Evolutionary conservation across 352 stramenopile genomes (phyloP), one percentile per base, ranked within the genome.

Genomic region (Pythium vanterpoolii): DNA sequence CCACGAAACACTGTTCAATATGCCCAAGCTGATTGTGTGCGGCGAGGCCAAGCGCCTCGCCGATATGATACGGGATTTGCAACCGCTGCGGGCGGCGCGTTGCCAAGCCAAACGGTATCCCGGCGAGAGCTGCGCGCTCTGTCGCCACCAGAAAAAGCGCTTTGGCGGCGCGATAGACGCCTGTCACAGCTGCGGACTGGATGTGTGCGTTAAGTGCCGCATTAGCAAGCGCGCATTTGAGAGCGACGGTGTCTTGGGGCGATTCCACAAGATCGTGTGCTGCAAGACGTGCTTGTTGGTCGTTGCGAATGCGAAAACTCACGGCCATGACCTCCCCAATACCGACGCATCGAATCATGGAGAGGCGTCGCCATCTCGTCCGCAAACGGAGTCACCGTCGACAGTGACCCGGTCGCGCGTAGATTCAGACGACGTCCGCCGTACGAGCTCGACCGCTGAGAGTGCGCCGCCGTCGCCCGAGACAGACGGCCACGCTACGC

Each of bases 151-250:
- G 36, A 73, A 68, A 42, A 73, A 73, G 49, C 38, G 68, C 1
- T 77, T 78, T 24, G 53, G 65, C 16, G 56, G 56, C 3, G 43
- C 66, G 4, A 60, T 83, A 19, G 49, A 53, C 10, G 61, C 60
- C 0, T 83, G 73, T 9, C 59, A 71, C 4, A 40, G 76, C 8
- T 83, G 71, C 38, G 63, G 62, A 23, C 18, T 60, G 14, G 59
- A 65, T 6, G 56, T 68, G 21, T 83, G 73, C 50, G 31, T 54
- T 4, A 60, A 64, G 16, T 83, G 73, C 51, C 68, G 65, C 19
- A 44, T 62, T n/a, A 57, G 60, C 39, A 69, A 69, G 46, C 68
- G 65, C 8, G 46, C 79, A 16, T 83, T 77, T 11, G 50, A 72
- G 31, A 59, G 60, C 50, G 57, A 72, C 19, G 64, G 59, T 30